Base-by-base conservation (phyloP, 164 flowering plant species). In the Annona squamosa region DNA sequence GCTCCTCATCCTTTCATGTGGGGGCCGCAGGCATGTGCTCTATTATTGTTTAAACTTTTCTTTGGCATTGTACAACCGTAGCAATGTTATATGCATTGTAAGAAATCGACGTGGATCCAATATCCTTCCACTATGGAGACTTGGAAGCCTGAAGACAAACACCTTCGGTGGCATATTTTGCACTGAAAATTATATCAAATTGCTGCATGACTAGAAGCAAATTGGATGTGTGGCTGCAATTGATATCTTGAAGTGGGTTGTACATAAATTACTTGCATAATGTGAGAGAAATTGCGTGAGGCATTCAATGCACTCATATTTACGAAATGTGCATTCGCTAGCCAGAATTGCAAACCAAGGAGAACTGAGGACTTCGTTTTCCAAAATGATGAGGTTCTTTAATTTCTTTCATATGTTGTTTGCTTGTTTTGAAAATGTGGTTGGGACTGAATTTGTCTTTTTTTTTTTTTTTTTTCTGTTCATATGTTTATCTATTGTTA, bases 1-100 rank as follows among this genome's bases (percentile, higher is more conserved):
- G 77, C 95, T 64, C 94, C 92, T 70, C 94, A 85, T 44, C 89
- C 91, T 26, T 96, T 91, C 64, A 87, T 92, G 89, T 96, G 99
- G 99, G 82, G 82, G 63, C 89, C 93, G 48, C 98, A 90, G 97
- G 99, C 93, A 91, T 64, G 73, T 16, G 41, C n/a, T 26, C 37
- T 26, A 17, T 61, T 63, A 37, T 44, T 61, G 19, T 46, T 61
- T 68, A 59, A 61, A 1, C 44, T 46, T 46, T 42, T 45, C n/a
- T 47, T 3, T 13, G 46, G 71, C n/a, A 69, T 57, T 17, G 43
- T 63, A 63, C 66, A 63, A 63, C 43, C 41, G 46, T 46, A n/a
- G 7, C 7, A n/a, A 26, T 5, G 45, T 44, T 16, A 16, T 46
- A 68, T 68, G 9, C 45, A 2, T 65, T 5, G 18, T 46, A 7